Conservation (phyloP, 2,329 filamentous ascomycete species). For the Claviceps fusiformis region DNA sequence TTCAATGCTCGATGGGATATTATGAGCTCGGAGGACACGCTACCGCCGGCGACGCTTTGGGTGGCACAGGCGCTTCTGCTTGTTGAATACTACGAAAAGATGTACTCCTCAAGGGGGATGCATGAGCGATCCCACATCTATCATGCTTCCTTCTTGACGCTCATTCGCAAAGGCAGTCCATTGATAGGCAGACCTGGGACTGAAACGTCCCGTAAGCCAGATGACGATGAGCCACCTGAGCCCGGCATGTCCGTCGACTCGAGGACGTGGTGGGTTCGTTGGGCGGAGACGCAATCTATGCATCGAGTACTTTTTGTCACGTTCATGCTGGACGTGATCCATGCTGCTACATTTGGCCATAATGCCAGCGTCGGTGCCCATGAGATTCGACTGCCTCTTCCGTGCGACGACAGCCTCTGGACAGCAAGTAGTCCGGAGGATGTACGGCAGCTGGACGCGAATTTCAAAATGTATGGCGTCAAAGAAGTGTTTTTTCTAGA, state of each 20-base stretch:
- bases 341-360: constrained; percentile 88
- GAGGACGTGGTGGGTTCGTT: constrained; percentile 61
- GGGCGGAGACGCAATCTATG: constrained; percentile 82
- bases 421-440: constrained; percentile 64
- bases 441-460: constrained; percentile 64
- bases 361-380: constrained; percentile 82
- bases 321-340: constrained; percentile 78
- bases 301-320: constrained; percentile 76
- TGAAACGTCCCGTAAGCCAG: constrained; percentile 57
- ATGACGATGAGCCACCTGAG: constrained; percentile 16
- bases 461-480: constrained; percentile 63
- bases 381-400: constrained; percentile 72
- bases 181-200: constrained; percentile 67
- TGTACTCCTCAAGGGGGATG: constrained; percentile 68
- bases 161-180: constrained; percentile 74
- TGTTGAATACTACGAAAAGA: constrained; percentile 83
- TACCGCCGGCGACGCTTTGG: constrained; percentile 75
- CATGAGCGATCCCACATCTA: constrained; percentile 49
- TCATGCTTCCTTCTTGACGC: not conserved
- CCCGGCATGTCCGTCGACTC: constrained; percentile 22
- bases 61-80: constrained; percentile 74
- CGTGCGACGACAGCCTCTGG: constrained; percentile 81
- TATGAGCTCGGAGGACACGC: constrained; percentile 67
- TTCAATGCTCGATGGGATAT: constrained; percentile 69
- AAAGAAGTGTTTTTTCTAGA: constrained; percentile 72